These are phyloP conservation scores for Ramaria sp. DNA, from an alignment of 768 basidiomycete species.

Conservation along the genomic window DNA sequence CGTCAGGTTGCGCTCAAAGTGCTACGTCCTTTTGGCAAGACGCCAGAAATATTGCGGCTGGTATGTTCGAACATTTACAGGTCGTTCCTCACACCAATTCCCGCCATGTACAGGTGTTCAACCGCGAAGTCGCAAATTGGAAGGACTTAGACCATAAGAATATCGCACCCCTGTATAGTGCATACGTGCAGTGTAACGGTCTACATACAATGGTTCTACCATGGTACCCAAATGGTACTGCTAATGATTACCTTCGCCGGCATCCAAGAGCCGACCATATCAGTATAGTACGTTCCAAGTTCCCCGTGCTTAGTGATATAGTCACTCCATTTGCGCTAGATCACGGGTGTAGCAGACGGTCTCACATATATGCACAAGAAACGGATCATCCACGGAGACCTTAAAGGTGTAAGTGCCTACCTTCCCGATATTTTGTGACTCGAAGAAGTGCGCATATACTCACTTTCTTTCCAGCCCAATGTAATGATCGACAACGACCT, in stretches of 20 bases:
- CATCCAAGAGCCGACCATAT: not conserved
- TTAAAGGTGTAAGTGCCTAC: constrained; percentile 5
- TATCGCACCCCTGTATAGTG: constrained; percentile 1
- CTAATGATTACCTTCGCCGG: not conserved
- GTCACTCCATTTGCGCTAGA: not conserved
- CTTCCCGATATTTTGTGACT: not conserved
- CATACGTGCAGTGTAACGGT: not conserved
- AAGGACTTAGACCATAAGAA: not conserved
- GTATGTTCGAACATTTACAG: not conserved
- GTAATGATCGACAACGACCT: not conserved
- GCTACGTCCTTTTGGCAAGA: not conserved
- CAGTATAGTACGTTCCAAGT: not conserved
- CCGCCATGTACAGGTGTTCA: not conserved
- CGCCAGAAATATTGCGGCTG: not conserved
- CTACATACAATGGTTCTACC: not conserved
- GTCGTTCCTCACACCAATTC: not conserved
- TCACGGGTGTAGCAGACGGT: not conserved
- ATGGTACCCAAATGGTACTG: no score
- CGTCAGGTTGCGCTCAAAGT: not conserved
- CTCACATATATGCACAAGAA: not conserved
- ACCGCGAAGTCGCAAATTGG: not conserved
- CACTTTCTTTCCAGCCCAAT: not conserved
- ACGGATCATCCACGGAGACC: not conserved
- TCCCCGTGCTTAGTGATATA: not conserved
- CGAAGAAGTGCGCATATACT: not conserved